phyloP scores from a whole-genome alignment of 495 filamentous ascomycete genomes.

The Thozetella sp. region DNA sequence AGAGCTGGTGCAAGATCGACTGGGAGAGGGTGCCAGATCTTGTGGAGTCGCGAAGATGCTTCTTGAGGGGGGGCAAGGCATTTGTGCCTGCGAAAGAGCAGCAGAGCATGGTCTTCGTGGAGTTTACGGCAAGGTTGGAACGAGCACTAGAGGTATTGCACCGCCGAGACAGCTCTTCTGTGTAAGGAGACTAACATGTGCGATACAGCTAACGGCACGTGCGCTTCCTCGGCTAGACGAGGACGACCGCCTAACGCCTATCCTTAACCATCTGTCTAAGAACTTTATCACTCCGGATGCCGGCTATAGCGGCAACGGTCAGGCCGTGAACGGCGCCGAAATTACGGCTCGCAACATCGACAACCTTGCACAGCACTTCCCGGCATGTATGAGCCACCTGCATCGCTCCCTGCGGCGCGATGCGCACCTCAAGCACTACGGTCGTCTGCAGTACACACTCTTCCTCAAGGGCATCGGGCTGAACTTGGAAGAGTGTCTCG shows the following conservation, averaged over 20 bases:
- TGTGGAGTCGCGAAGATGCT: conserved; percentile 76
- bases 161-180: conserved; percentile 11
- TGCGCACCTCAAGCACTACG: conserved; percentile 89
- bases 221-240: conserved; percentile 93
- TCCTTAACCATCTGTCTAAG: conserved; percentile 87
- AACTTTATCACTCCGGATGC: conserved; percentile 92
- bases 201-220: conserved; percentile 72
- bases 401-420: conserved; percentile 83
- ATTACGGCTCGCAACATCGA: conserved; percentile 83
- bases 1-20: conserved; percentile 89
- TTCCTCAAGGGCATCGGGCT: conserved; percentile 98
- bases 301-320: conserved; percentile 61
- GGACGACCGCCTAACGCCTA: conserved; percentile 92
- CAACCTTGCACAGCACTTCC: conserved; percentile 82
- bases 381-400: conserved; percentile 90
- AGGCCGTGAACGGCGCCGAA: conserved; percentile 58
- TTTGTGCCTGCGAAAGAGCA: conserved; percentile 90
- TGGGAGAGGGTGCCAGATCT: conserved; percentile 93
- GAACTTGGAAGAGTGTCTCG: conserved; percentile 85
- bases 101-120: conserved; percentile 81
- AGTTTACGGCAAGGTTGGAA: conserved; percentile 79
- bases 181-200: conserved; percentile 9
- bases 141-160: conserved; percentile 79
- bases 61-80: conserved; percentile 79
- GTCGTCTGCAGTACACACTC: conserved; percentile 91